phyloP scores from a whole-genome alignment of 805 yeast genomes.

The Priceomyces haplophilus region DNA sequence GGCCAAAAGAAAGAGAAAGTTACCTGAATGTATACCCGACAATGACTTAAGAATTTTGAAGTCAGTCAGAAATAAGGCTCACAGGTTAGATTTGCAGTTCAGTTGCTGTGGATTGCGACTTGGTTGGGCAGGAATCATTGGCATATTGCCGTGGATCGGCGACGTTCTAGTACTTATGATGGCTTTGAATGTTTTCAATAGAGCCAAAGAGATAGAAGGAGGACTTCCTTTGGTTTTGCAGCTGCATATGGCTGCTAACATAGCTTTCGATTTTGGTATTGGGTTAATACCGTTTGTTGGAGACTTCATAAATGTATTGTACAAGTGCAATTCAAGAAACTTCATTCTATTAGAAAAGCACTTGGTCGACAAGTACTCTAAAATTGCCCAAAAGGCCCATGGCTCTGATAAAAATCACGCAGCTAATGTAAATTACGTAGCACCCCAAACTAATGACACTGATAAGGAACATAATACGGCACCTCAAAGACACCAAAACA shows the following conservation, averaged over 20 bases:
- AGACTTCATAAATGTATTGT: slow-evolving; percentile 64
- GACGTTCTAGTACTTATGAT: slow-evolving; percentile 28
- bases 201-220: slow-evolving; percentile 35
- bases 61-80: slow-evolving; percentile 36
- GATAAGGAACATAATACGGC: background rate
- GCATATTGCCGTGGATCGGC: slow-evolving; percentile 42
- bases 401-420: background rate
- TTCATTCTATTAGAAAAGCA: slow-evolving; percentile 47
- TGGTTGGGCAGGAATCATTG: slow-evolving; percentile 44
- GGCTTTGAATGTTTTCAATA: slow-evolving; percentile 28
- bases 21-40: slow-evolving; percentile 33
- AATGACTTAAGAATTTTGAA: slow-evolving; percentile 33
- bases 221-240: slow-evolving; percentile 32
- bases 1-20: slow-evolving; percentile 35
- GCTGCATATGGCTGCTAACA: slow-evolving; percentile 37
- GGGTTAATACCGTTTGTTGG: slow-evolving; percentile 72
- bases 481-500: background rate
- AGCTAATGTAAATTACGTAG: too few species aligned
- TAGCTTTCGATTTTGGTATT: slow-evolving; percentile 37
- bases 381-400: background rate
- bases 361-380: slow-evolving; percentile 31
- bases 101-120: slow-evolving; percentile 37
- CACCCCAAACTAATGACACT: too few species aligned
- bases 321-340: slow-evolving; percentile 76
- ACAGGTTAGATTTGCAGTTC: slow-evolving; percentile 38